Percentiles rank a stretch among this genome's conserved stretches.
Conservation (phyloP, 1,139 yeast species). For the Komagataea norvegica region DNA sequence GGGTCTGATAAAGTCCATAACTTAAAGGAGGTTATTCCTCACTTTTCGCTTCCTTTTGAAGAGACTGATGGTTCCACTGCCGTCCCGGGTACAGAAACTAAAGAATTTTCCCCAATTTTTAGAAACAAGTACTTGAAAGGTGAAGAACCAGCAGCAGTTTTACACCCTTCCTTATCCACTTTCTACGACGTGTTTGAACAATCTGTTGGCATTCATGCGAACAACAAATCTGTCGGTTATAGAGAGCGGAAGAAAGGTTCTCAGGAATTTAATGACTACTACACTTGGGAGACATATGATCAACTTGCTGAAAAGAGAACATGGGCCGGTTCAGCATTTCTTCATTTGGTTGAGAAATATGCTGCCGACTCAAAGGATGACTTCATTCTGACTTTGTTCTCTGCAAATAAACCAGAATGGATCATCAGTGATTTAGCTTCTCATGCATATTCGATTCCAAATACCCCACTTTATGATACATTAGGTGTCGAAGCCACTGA, state of each 20-base stretch:
- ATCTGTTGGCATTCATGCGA: conserved; percentile 27
- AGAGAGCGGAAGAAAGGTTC: conserved; percentile 14
- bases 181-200: conserved; percentile 37
- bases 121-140: conserved; percentile 34
- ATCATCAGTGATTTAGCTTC: conserved; percentile 36
- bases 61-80: conserved; percentile 20
- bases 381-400: conserved; percentile 26
- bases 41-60: conserved; percentile 17
- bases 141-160: conserved; percentile 29
- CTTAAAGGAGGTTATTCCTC: conserved; percentile 11
- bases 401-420: conserved; percentile 30
- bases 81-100: conserved; percentile 21
- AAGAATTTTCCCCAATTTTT: conserved; percentile 43
- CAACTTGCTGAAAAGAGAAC: conserved; percentile 23
- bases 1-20: conserved; percentile 6
- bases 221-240: conserved; percentile 37
- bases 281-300: conserved; percentile 25
- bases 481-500: conserved; percentile 38
- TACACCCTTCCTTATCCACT: conserved; percentile 39
- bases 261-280: conserved; percentile 18
- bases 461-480: conserved; percentile 41
- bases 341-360: conserved; percentile 21
- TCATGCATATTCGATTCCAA: conserved; percentile 34
- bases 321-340: conserved; percentile 26
- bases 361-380: conserved; percentile 21